Evolutionary conservation across 2,329 filamentous ascomycete species (phyloP).

Genomic region (Kalmusia sp.): DNA sequence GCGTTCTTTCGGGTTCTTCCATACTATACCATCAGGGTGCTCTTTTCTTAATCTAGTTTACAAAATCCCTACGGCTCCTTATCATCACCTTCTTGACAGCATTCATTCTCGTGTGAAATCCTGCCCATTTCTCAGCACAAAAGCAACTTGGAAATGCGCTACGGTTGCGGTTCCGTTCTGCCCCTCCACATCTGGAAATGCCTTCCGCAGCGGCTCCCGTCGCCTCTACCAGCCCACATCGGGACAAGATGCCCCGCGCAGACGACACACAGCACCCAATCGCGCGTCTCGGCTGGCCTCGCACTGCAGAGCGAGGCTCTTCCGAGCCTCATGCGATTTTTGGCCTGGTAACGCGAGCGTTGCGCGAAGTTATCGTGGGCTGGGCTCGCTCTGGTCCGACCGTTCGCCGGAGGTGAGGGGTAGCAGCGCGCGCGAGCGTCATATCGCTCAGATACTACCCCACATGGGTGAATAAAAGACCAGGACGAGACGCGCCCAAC

Average conservation of each 20-base stretch:
- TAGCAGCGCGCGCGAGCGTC: conserved; percentile 30
- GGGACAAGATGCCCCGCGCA: conserved; percentile 12
- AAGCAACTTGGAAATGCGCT: not conserved
- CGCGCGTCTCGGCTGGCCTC: not conserved
- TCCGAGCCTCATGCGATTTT: conserved; percentile 32
- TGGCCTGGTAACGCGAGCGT: conserved; percentile 34
- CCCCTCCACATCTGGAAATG: conserved; percentile 15
- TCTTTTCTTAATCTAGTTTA: conserved; percentile 3
- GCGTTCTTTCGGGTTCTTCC: conserved; percentile 7
- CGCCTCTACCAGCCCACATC: conserved; percentile 4
- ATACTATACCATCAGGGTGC: conserved; percentile 7
- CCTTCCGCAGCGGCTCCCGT: conserved; percentile 13
- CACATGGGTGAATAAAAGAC: conserved; percentile 30
- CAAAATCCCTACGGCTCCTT: not conserved
- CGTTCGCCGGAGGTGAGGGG: conserved; percentile 26
- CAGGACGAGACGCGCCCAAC: conserved; percentile 29
- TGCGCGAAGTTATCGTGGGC: conserved; percentile 23
- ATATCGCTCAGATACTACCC: not conserved
- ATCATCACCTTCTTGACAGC: too few relatives aligned
- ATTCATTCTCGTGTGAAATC: too few relatives aligned
- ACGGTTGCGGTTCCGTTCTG: conserved; percentile 9
- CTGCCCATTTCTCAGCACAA: not conserved
- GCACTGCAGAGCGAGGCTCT: not conserved
- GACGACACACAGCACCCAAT: conserved; percentile 4
- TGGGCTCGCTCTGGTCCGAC: conserved; percentile 30